Evolutionary conservation across 176 grass and related monocot species (phyloP), one percentile per base, ranked within the genome.

Genomic region (Olyra latifolia): DNA sequence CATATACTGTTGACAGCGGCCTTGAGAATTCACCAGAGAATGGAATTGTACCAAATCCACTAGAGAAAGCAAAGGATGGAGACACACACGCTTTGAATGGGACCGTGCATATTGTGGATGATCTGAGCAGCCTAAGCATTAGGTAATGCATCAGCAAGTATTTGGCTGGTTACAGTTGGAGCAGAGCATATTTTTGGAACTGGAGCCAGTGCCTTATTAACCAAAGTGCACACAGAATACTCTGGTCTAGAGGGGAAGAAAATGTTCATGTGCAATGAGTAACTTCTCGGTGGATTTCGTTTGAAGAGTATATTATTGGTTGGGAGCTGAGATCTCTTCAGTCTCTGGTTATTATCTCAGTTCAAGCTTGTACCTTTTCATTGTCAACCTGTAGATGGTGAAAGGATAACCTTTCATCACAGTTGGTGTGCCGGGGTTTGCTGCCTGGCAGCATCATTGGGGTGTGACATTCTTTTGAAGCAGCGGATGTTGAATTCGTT

Each of bases 1-100:
- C 80, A 38, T 73, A 86, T 86, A 63, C 60, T 75, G 47, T 60
- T 7, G 86, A 77, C 81, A 74, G 39, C 59, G 80, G 20, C 19
- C 41, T 60, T 10, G 79, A 89, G 50, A 89, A 78, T 89, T 83
- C 66, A 76, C 46, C 88, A 82, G 97, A 96, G 90, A 99, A 99
- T 87, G 97, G 93, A 76, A 57, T 86, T 89, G 80, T 83, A 24
- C 46, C 58, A 76, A 70, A 47, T 11, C 9, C 42, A 8, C 70
- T 84, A 66, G 6, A 50, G 67, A 84, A 83, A 76, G 29, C 62
- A 28, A 66, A 77, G 0, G 84, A 69, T 7, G 87, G 78, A 58
- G 83, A 89, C 6, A 23, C 78, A 44, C 59, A 70, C 48, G 61
- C 47, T 46, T 87, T 91, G 84, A 91, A 89, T 38, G 92, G 89